Percentiles rank a stretch among this genome's conserved stretches.
phyloP scores from a whole-genome alignment of 306 rosid species.

The Corylus avellana region DNA sequence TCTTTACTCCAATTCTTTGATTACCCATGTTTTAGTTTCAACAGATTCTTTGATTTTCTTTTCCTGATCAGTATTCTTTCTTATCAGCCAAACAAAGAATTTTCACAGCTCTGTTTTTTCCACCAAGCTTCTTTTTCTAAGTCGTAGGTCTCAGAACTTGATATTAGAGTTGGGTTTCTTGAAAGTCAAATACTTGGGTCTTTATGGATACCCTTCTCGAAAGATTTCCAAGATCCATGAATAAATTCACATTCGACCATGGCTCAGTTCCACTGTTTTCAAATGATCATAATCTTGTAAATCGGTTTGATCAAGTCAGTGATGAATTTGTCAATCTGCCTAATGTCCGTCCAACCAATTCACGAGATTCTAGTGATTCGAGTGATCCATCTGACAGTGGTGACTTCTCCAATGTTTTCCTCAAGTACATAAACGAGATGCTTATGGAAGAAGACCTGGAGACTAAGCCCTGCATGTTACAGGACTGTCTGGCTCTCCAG shows the following conservation, averaged over 20 bases:
- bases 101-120: too few relatives aligned
- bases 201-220: slow-evolving; percentile 40
- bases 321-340: slow-evolving; percentile 34
- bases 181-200: slow-evolving; percentile 26
- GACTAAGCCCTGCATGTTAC: slow-evolving; percentile 74
- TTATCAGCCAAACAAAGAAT: not conserved
- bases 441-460: slow-evolving; percentile 79
- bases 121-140: not conserved
- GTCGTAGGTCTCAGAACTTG: not conserved
- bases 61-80: not conserved
- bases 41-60: not conserved
- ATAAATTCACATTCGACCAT: slow-evolving; percentile 42
- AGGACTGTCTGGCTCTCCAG: slow-evolving; percentile 71
- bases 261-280: slow-evolving; percentile 21
- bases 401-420: slow-evolving; percentile 48
- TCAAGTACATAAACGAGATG: slow-evolving; percentile 67
- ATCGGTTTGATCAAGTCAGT: slow-evolving; percentile 27
- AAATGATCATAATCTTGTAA: slow-evolving; percentile 27
- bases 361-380: slow-evolving; percentile 17
- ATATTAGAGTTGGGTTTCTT: slow-evolving; percentile 3
- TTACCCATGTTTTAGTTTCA: not conserved
- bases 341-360: slow-evolving; percentile 22
- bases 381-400: slow-evolving; percentile 33
- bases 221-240: slow-evolving; percentile 31
- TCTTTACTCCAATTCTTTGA: slow-evolving; percentile 10